These are phyloP conservation scores for Kwoniella dendrophila DNA, from an alignment of 768 basidiomycete species.

Conservation along the genomic window DNA sequence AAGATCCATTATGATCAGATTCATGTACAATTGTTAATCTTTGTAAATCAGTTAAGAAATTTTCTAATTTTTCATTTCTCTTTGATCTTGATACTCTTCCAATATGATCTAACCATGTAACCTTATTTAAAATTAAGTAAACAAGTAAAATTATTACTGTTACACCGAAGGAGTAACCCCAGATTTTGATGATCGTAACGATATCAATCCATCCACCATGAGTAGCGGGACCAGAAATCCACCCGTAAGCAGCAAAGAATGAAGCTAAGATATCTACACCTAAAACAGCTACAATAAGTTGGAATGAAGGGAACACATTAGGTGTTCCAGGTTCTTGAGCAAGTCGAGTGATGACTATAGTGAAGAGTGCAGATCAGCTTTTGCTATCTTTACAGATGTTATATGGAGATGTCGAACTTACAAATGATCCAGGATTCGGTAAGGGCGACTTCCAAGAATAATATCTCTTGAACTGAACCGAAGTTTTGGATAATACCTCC, in stretches of 20 bases:
- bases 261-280: constrained; percentile 59
- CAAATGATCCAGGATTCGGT: constrained; percentile 60
- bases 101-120: constrained; percentile 58
- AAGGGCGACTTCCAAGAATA: constrained; percentile 61
- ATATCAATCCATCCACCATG: constrained; percentile 55
- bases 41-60: constrained; percentile 58
- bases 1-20: constrained; percentile 28
- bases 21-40: constrained; percentile 60
- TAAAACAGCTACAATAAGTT: constrained; percentile 55
- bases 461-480: constrained; percentile 59
- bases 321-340: constrained; percentile 49
- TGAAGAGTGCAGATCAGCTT: not conserved
- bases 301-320: constrained; percentile 58
- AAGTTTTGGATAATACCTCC: constrained; percentile 61
- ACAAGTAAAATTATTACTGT: constrained; percentile 56
- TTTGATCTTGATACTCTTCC: constrained; percentile 55
- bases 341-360: constrained; percentile 55
- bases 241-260: constrained; percentile 58
- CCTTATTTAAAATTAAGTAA: constrained; percentile 58
- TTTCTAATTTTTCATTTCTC: constrained; percentile 57
- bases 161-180: constrained; percentile 59
- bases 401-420: constrained; percentile 27
- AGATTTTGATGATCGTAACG: constrained; percentile 59
- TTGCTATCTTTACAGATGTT: constrained; percentile 1
- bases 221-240: constrained; percentile 56